Evolutionary conservation across 805 yeast species (phyloP).

Genomic region (Starmerella tilneyi): DNA sequence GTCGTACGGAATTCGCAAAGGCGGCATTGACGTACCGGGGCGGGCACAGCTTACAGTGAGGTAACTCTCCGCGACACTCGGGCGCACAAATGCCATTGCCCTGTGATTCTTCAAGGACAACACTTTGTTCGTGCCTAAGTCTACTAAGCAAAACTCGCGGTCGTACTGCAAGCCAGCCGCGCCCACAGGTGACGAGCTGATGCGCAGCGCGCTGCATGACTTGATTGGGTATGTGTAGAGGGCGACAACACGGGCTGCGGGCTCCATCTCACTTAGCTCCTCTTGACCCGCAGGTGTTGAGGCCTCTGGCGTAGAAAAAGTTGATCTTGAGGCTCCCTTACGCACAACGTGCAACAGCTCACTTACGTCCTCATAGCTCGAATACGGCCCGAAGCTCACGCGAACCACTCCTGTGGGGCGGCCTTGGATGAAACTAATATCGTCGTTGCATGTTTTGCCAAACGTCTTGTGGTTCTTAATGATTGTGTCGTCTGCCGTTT

Average conservation of each 20-base stretch:
- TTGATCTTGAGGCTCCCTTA: slow-evolving; percentile 24
- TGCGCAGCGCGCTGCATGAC: slow-evolving; percentile 34
- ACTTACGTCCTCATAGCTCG: slow-evolving; percentile 31
- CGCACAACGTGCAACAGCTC: slow-evolving; percentile 26
- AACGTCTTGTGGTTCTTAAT: slow-evolving; percentile 23
- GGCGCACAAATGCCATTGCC: slow-evolving; percentile 33
- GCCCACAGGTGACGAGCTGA: slow-evolving; percentile 26
- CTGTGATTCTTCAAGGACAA: slow-evolving; percentile 32
- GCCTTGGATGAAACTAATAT: slow-evolving; percentile 34
- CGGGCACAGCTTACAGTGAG: slow-evolving; percentile 3
- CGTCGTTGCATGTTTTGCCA: slow-evolving; percentile 40
- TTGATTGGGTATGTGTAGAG: slow-evolving; percentile 36
- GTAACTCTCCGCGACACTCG: slow-evolving; percentile 22
- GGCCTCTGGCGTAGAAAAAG: not conserved
- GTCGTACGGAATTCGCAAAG: slow-evolving; percentile 12
- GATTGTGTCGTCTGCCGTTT: slow-evolving; percentile 29
- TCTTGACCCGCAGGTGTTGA: too few relatives aligned
- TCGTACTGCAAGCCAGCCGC: slow-evolving; percentile 35
- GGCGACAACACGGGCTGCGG: not conserved
- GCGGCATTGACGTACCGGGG: not conserved
- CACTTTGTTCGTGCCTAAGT: slow-evolving; percentile 26
- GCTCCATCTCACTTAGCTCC: too few relatives aligned
- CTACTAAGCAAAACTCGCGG: slow-evolving; percentile 35
- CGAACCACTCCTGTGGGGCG: slow-evolving; percentile 37
- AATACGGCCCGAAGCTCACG: slow-evolving; percentile 37